Evolutionary conservation across 208 protist species (phyloP), one percentile per base, ranked within the genome.

Genomic region (Trichomonas gallinae): DNA sequence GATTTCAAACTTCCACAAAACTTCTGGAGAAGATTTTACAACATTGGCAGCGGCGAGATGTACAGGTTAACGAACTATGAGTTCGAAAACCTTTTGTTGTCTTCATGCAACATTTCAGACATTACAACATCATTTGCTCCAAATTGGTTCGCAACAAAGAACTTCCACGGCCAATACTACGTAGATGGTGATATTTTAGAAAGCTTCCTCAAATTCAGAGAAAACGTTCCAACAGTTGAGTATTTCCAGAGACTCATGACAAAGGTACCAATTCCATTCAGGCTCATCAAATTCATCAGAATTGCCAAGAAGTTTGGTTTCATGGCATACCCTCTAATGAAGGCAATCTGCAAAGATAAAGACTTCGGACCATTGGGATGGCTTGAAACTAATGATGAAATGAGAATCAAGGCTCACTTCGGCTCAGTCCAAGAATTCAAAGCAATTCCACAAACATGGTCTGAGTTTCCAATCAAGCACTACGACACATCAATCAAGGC

Each of bases 21-120:
- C 0, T 93, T 93, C n/a, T 93, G 40, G 44, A 51, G 44, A 34
- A 93, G 46, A 4, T 93, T 93, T 26, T 93, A 93, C n/a, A 93
- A 93, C 44, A 93, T 93, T 38, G 87, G 87, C 21, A 48, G 40
- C 9, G 87, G 87, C 1, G 87, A 93, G 38, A 6, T 48, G 0
- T 93, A 93, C 44, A 93, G 87, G 38, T 51, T 93, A 34, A 93
- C 87, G 4, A 93, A 93, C 26, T 93, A 51, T 93, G 87, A 93
- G 15, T 93, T 93, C n/a, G 87, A 93, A 38, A 2, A 23, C 6
- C 8, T 51, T 0, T 17, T 93, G 34, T 26, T 93, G 10, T 1
- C 11, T 44, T 34, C 17, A 34, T 38, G 36, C 0, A 42, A 42
- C 44, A 34, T 93, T 11, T 40, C 26, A 51, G 6, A 17, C 0